Percentiles rank a stretch among this genome's conserved stretches.
Conservation (phyloP, 768 basidiomycete genomes). For the Termitomyces eurrhizus region DNA sequence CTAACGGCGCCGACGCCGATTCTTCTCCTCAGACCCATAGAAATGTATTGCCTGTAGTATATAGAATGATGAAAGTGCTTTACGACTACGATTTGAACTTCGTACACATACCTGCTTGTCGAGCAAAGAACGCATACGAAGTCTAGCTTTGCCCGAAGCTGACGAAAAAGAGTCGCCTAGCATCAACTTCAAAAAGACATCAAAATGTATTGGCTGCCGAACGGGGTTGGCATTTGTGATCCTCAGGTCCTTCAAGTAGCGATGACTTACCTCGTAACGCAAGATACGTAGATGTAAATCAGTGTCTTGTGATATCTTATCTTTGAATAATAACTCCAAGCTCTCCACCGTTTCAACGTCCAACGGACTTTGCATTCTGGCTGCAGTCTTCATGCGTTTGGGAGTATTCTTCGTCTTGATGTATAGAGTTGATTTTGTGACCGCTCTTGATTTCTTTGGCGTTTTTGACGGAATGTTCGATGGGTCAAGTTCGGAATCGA, state of each 20-base stretch:
- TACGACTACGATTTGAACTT: background rate
- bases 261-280: constrained; percentile 55
- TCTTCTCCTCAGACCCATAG: constrained; percentile 34
- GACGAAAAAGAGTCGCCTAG: constrained; percentile 20
- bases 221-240: background rate
- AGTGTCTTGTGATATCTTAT: constrained; percentile 39
- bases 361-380: constrained; percentile 15
- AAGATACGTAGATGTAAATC: constrained; percentile 53
- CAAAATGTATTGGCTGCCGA: constrained; percentile 54
- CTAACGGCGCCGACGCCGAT: constrained; percentile 14
- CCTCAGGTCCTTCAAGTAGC: background rate
- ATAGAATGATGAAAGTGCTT: background rate
- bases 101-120: constrained; percentile 46
- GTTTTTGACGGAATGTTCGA: background rate
- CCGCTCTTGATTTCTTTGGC: background rate
- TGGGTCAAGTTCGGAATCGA: constrained; percentile 22
- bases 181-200: constrained; percentile 45
- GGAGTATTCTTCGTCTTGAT: background rate
- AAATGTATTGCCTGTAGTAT: constrained; percentile 49
- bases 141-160: constrained; percentile 28
- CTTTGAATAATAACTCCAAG: constrained; percentile 40
- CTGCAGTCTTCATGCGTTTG: constrained; percentile 11
- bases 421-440: background rate
- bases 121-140: constrained; percentile 44
- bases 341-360: constrained; percentile 29